Base-by-base conservation (phyloP, 768 basidiomycete genomes). In the Candolleomyces eurysporus region DNA sequence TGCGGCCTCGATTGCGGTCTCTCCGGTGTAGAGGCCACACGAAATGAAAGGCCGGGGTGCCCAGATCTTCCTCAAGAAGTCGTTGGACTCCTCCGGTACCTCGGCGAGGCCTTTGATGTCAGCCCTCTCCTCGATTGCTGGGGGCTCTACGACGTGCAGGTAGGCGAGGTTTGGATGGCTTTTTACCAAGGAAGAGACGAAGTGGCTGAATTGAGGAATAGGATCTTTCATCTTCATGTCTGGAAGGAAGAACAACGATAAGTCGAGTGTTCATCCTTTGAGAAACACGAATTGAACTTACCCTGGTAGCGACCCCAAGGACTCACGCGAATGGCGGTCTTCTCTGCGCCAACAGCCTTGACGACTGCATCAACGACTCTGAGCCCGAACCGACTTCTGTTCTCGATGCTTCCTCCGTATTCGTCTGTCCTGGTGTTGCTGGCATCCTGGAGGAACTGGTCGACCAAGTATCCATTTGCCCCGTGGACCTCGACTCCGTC, bases 371-470 rank as follows among this genome's bases (percentile, higher is more conserved):
- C 76, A 7, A 84, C 68, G 46, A 88, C 75, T 62, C 87, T 84
- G 4, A 87, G 72, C 0, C 72, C 67, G 68, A 91, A 90, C 21
- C 83, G 76, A 0, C 79, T 75, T 8, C 91, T 77, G 59, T 82
- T 84, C 69, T 87, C 82, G 31, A 89, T 72, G 49, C 79, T 81
- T 2, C 90, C 90, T 0, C 90, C 90, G 68, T 88, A 92, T 48
- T 79, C 73, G 68, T 91, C 89, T 8, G 80, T 83, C 16, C 88
- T 79, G 5, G 78, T 66, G 70, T 90, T 90, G 31, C 75, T 75
- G n/a, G 76, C 67, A 22, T 81, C 75, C 65, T 88, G 84, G 10
- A 86, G 61, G 76, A 90, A 89, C 68, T 90, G 86, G 66, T 90
- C 84, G 17, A 79, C 58, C 16, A 87, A 68, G 61, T 82, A 83